Evolutionary conservation across 2,329 filamentous ascomycete genomes (phyloP).

Genomic region (Ophiostoma quercus): DNA sequence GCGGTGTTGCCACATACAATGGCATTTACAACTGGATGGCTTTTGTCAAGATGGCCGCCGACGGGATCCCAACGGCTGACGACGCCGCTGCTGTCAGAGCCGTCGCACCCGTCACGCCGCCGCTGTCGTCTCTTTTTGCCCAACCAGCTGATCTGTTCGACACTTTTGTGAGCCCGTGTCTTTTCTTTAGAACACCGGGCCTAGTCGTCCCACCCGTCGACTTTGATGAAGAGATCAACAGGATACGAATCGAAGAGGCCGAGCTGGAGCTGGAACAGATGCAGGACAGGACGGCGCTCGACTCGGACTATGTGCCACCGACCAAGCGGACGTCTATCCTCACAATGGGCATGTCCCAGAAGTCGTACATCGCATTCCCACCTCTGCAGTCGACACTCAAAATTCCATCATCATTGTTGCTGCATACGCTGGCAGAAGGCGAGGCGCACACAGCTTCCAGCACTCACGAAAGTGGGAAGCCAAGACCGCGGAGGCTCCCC

Average conservation of each 20-base stretch:
- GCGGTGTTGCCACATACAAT: conserved; percentile 53
- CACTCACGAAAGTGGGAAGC: background rate
- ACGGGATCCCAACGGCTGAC: conserved; percentile 11
- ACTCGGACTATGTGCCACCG: background rate
- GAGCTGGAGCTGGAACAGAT: background rate
- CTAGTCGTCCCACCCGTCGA: conserved; percentile 40
- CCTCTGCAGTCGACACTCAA: conserved; percentile 43
- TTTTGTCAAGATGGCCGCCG: conserved; percentile 36
- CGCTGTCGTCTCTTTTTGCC: conserved; percentile 41
- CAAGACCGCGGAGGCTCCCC: conserved; percentile 6
- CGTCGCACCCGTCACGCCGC: conserved; percentile 30
- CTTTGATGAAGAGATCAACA: conserved; percentile 22
- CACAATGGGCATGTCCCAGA: conserved; percentile 34
- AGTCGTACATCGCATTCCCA: conserved; percentile 45
- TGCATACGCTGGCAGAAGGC: conserved; percentile 40
- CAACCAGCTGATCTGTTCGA: conserved; percentile 51
- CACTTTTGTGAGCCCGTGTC: conserved; percentile 52
- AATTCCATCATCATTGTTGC: conserved; percentile 46
- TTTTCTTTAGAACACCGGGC: conserved; percentile 54
- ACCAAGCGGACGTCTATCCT: conserved; percentile 13
- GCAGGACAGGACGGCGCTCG: background rate
- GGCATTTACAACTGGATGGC: conserved; percentile 62
- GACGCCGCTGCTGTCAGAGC: conserved; percentile 37
- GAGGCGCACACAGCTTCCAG: conserved; percentile 14
- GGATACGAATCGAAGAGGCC: conserved; percentile 11